phyloP scores from a whole-genome alignment of 352 stramenopile species.

The Globisporangium acanthophoron region DNA sequence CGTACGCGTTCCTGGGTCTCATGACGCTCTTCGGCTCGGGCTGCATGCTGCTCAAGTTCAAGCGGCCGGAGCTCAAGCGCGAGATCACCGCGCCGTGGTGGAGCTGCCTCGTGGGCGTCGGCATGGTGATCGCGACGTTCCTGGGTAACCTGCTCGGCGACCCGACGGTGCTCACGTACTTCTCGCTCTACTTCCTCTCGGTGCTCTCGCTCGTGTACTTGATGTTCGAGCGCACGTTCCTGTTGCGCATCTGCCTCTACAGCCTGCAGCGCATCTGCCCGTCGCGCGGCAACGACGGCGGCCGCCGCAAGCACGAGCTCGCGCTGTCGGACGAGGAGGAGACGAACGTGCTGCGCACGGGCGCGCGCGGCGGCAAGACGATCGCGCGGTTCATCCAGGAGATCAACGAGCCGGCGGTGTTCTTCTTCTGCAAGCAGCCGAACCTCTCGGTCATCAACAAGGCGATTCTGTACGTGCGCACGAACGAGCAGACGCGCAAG shows the following conservation, averaged over 20 bases:
- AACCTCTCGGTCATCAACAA: constrained; percentile 95
- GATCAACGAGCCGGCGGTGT: constrained; percentile 89
- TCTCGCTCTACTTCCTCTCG: constrained; percentile 84
- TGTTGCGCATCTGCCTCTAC: constrained; percentile 80
- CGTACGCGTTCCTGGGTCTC: constrained; percentile 92
- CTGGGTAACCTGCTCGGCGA: constrained; percentile 83
- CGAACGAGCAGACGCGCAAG: constrained; percentile 90
- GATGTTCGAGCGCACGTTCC: constrained; percentile 88
- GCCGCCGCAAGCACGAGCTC: constrained; percentile 17
- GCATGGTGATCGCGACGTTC: constrained; percentile 80
- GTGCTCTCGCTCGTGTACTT: constrained; percentile 79
- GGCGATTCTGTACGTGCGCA: constrained; percentile 93
- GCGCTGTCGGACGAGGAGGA: constrained; percentile 28
- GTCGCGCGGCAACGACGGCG: constrained; percentile 32
- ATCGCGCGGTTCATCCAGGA: constrained; percentile 80
- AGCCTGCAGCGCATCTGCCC: constrained; percentile 69
- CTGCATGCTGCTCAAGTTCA: constrained; percentile 95
- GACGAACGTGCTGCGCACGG: constrained; percentile 57
- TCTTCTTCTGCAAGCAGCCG: constrained; percentile 92
- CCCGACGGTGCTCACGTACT: constrained; percentile 85
- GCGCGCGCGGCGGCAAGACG: constrained; percentile 76
- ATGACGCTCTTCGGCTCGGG: constrained; percentile 93
- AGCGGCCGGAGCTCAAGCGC: constrained; percentile 86
- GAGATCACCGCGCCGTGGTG: constrained; percentile 86
- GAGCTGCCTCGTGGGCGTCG: constrained; percentile 75